phyloP scores from a whole-genome alignment of 306 rosid genomes.

The Echinosophora koreensis region DNA sequence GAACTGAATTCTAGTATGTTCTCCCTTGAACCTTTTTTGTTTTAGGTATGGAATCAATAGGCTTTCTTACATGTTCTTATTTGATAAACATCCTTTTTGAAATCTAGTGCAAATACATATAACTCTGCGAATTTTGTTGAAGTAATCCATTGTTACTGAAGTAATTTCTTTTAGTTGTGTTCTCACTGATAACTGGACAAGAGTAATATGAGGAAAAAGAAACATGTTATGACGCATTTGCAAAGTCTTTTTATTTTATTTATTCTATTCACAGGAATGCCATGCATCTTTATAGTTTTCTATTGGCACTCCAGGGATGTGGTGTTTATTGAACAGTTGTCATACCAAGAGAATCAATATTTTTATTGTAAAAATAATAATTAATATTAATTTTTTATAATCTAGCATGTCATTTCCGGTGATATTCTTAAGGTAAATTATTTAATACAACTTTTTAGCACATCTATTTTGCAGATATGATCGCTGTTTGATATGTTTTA shows the following conservation, averaged over 20 bases:
- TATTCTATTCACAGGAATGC: constrained; percentile 21
- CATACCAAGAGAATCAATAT: background rate
- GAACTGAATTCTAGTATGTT: constrained; percentile 57
- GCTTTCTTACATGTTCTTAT: constrained; percentile 48
- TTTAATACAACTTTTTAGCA: background rate
- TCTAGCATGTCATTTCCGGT: background rate
- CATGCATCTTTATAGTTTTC: background rate
- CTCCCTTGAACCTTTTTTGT: constrained; percentile 47
- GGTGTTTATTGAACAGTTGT: background rate
- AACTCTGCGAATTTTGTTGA: constrained; percentile 47
- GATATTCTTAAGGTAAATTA: background rate
- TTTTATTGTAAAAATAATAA: no score
- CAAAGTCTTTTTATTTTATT: constrained; percentile 8
- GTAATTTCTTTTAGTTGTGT: constrained; percentile 32
- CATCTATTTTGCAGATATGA: constrained; percentile 23
- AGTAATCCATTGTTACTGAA: constrained; percentile 41
- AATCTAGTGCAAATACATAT: constrained; percentile 57
- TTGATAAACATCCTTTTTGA: constrained; percentile 43
- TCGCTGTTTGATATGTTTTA: background rate
- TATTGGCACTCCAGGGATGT: background rate
- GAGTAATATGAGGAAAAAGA: constrained; percentile 29
- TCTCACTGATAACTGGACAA: constrained; percentile 39
- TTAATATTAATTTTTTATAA: background rate
- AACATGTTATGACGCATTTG: constrained; percentile 2
- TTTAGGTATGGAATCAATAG: constrained; percentile 58